Conservation (phyloP, 192 early-diverging fungal species). For the Coemansia sp. region DNA sequence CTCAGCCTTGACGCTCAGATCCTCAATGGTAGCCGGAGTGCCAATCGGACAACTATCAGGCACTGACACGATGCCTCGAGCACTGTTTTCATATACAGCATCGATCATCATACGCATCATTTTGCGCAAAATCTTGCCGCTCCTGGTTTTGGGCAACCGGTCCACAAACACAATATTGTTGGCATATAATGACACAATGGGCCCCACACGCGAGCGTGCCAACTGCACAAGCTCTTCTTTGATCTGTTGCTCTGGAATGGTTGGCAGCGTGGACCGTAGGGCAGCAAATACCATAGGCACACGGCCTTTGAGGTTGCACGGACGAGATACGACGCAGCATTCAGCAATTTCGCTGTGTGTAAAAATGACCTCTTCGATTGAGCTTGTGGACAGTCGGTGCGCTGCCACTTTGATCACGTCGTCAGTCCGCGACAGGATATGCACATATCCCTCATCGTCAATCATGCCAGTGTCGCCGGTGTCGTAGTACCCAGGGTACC, state of each 20-base stretch:
- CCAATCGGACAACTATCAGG: slow-evolving; percentile 38
- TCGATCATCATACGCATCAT: slow-evolving; percentile 73
- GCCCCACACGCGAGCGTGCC: slow-evolving; percentile 71
- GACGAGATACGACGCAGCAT: slow-evolving; percentile 67
- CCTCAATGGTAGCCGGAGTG: slow-evolving; percentile 84
- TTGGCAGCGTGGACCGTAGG: slow-evolving; percentile 19
- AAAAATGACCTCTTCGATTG: slow-evolving; percentile 73
- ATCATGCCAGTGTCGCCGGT: slow-evolving; percentile 81
- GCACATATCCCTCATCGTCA: slow-evolving; percentile 73
- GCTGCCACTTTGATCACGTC: slow-evolving; percentile 87
- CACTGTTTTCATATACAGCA: slow-evolving; percentile 57
- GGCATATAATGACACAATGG: slow-evolving; percentile 79
- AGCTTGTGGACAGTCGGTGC: slow-evolving; percentile 79
- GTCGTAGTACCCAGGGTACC: slow-evolving; percentile 80
- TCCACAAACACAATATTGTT: slow-evolving; percentile 64
- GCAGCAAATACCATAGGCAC: slow-evolving; percentile 67
- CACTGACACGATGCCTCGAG: neutral
- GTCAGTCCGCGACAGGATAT: slow-evolving; percentile 69
- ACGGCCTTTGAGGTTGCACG: slow-evolving; percentile 67
- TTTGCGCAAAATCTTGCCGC: slow-evolving; percentile 79
- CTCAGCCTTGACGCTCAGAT: slow-evolving; percentile 59
- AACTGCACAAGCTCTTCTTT: slow-evolving; percentile 59
- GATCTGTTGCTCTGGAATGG: slow-evolving; percentile 13
- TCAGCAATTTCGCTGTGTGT: slow-evolving; percentile 65
- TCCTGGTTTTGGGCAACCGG: slow-evolving; percentile 80